Conservation (phyloP, 768 basidiomycete genomes). For the Tylopilus subfusipes region DNA sequence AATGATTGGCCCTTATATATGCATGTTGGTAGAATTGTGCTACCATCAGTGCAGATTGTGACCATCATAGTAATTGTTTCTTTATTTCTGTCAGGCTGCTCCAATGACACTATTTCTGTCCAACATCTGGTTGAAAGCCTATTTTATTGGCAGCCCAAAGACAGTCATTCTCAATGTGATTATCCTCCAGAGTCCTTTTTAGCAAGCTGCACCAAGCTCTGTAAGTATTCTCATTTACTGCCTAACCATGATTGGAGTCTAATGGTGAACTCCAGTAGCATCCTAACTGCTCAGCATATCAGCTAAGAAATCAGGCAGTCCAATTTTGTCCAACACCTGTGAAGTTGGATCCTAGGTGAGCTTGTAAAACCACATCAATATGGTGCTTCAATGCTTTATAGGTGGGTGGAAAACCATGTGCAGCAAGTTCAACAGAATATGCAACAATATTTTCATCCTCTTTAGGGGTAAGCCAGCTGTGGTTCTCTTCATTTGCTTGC, state of each 20-base stretch:
- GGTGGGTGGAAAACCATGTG: no score
- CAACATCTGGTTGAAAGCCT: constrained; percentile 9
- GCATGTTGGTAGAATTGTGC: not conserved
- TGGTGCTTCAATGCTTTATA: no score
- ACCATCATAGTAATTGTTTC: not conserved
- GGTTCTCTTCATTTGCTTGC: not conserved
- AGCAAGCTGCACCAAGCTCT: constrained; percentile 34
- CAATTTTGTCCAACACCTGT: no score
- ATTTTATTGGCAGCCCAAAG: not conserved
- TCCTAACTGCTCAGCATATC: constrained; percentile 18
- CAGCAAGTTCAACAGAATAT: no score
- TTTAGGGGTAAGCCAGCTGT: constrained; percentile 24
- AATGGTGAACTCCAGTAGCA: constrained; percentile 32
- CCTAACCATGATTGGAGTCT: constrained; percentile 33
- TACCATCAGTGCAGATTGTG: not conserved
- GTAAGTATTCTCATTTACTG: constrained; percentile 37
- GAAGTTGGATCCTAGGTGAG: no score
- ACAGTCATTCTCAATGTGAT: not conserved
- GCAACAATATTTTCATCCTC: constrained; percentile 13
- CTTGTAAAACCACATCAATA: no score
- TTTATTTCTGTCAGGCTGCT: not conserved
- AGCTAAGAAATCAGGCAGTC: no score
- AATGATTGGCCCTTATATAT: not conserved
- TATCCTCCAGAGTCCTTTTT: constrained; percentile 17
- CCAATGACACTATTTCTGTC: constrained; percentile 1